Percentiles rank a stretch among this genome's conserved stretches.
phyloP scores from a whole-genome alignment of 2,329 filamentous ascomycete species.

The Coniochaeta prunicola region DNA sequence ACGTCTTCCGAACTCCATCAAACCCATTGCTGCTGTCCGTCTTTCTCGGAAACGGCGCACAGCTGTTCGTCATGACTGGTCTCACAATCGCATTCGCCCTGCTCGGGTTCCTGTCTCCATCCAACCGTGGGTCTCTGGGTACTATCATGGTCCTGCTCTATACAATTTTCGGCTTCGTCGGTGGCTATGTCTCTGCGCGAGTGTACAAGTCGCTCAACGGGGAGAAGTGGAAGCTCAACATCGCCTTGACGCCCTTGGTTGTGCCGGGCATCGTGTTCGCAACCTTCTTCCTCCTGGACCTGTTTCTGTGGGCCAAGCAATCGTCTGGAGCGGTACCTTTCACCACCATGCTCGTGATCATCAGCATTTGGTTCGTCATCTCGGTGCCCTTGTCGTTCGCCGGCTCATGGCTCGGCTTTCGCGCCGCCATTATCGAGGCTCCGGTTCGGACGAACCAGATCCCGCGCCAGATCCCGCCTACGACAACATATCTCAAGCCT shows the following conservation, averaged over 20 bases:
- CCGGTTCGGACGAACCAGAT: slow-evolving; percentile 97
- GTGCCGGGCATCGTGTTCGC: slow-evolving; percentile 82
- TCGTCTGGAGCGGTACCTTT: slow-evolving; percentile 94
- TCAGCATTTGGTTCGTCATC: slow-evolving; percentile 95
- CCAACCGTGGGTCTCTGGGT: slow-evolving; percentile 87
- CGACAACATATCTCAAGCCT: slow-evolving; percentile 74
- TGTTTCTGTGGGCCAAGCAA: slow-evolving; percentile 91
- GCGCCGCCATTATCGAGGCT: slow-evolving; percentile 59
- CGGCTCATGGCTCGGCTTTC: slow-evolving; percentile 92
- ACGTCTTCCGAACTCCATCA: slow-evolving; percentile 86
- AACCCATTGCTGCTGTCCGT: slow-evolving; percentile 79
- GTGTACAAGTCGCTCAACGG: slow-evolving; percentile 94
- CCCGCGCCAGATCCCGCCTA: slow-evolving; percentile 86
- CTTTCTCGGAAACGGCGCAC: slow-evolving; percentile 85
- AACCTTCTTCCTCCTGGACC: slow-evolving; percentile 86
- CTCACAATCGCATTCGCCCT: slow-evolving; percentile 91
- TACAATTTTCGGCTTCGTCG: slow-evolving; percentile 85
- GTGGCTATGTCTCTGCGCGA: slow-evolving; percentile 81
- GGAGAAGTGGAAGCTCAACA: slow-evolving; percentile 91
- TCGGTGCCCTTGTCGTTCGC: slow-evolving; percentile 85
- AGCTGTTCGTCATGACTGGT: slow-evolving; percentile 96
- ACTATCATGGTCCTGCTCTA: slow-evolving; percentile 92
- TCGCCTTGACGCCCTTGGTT: slow-evolving; percentile 76
- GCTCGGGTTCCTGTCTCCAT: slow-evolving; percentile 89
- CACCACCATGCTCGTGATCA: slow-evolving; percentile 89